Percentiles rank a stretch among this genome's conserved stretches.
Evolutionary conservation across 495 filamentous ascomycete genomes (phyloP).

Genomic region (Extremus antarcticus): DNA sequence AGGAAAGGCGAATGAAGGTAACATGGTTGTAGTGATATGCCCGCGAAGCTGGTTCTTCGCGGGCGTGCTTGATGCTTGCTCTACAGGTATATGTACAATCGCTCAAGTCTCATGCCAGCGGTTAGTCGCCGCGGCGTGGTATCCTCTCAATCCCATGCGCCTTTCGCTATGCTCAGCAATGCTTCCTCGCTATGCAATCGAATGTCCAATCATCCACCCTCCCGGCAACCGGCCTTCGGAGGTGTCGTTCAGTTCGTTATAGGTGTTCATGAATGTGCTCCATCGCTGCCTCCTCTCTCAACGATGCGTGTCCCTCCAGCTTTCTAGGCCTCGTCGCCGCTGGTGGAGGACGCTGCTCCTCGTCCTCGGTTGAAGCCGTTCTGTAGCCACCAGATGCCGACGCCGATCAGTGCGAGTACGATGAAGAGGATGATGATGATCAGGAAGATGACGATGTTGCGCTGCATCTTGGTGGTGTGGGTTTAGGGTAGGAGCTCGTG

Average conservation of each 20-base stretch:
- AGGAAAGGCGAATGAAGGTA: slow-evolving; percentile 23
- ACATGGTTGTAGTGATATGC: no score
- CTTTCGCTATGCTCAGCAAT: background rate
- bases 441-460: slow-evolving; percentile 37
- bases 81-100: background rate
- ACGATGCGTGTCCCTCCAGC: background rate
- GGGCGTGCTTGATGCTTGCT: background rate
- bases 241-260: no score
- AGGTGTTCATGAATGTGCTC: background rate
- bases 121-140: background rate
- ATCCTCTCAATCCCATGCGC: background rate
- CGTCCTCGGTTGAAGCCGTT: slow-evolving; percentile 19
- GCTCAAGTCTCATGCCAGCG: background rate
- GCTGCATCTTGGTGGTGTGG: slow-evolving; percentile 26
- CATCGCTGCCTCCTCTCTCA: background rate
- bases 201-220: background rate
- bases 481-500: slow-evolving; percentile 1
- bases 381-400: slow-evolving; percentile 31
- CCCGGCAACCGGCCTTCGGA: no score
- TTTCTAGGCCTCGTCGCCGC: slow-evolving; percentile 13
- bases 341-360: slow-evolving; percentile 5
- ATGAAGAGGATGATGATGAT: slow-evolving; percentile 38
- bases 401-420: slow-evolving; percentile 31
- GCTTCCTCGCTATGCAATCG: background rate
- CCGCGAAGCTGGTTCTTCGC: background rate